These are phyloP conservation scores for Penicillium crustosum DNA, from an alignment of 2,329 filamentous ascomycete genomes.

Conservation along the genomic window DNA sequence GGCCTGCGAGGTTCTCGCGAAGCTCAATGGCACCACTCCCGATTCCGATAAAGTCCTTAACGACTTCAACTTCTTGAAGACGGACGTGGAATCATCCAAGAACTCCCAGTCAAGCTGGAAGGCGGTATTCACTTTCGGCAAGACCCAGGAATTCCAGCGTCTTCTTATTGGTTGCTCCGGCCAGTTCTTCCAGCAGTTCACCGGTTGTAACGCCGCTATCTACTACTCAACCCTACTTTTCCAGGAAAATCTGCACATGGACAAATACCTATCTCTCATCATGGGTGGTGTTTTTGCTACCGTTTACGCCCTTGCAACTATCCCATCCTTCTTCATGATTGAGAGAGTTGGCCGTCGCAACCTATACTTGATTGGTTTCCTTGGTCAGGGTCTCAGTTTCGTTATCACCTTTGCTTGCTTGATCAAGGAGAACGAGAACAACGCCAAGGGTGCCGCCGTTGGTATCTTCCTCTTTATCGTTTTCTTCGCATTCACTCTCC, in stretches of 20 bases:
- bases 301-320: conserved; percentile 31
- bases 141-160: conserved; percentile 35
- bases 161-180: conserved; percentile 32
- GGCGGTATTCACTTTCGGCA: conserved; percentile 30
- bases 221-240: conserved; percentile 50
- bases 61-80: conserved; percentile 44
- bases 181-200: conserved; percentile 46
- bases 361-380: conserved; percentile 33
- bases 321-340: conserved; percentile 28
- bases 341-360: conserved; percentile 44
- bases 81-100: conserved; percentile 42
- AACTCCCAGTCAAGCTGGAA: conserved; percentile 29
- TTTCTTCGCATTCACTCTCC: conserved; percentile 60
- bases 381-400: conserved; percentile 33
- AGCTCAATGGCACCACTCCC: conserved; percentile 37
- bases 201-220: conserved; percentile 48
- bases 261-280: conserved; percentile 21
- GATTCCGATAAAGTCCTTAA: conserved; percentile 38
- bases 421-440: conserved; percentile 22
- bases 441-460: conserved; percentile 47
- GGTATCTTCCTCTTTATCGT: conserved; percentile 67
- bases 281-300: conserved; percentile 32
- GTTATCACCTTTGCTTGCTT: conserved; percentile 38
- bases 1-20: conserved; percentile 49
- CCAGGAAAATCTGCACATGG: conserved; percentile 36